These are phyloP conservation scores for Martiniozyma asiatica DNA, from an alignment of 1,139 yeast species.

Conservation along the genomic window DNA sequence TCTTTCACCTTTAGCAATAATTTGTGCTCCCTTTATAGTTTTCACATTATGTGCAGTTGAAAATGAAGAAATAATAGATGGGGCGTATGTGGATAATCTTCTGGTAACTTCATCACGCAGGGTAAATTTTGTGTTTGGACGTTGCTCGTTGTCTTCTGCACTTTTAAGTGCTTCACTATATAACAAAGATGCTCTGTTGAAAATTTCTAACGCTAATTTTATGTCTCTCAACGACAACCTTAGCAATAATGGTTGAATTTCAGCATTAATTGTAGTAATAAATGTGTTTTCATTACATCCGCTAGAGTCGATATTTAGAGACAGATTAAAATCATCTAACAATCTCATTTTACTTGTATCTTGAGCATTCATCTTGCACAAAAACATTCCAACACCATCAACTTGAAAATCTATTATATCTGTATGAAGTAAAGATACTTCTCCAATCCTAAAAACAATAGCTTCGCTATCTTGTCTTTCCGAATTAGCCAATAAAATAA, in stretches of 20 bases:
- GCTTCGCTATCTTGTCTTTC: conserved; percentile 65
- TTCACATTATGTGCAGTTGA: conserved; percentile 28
- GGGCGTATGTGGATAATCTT: conserved; percentile 51
- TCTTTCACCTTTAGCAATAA: conserved; percentile 59
- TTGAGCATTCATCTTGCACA: conserved; percentile 61
- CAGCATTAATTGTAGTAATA: conserved; percentile 53
- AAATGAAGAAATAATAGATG: conserved; percentile 37
- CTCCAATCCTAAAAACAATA: conserved; percentile 78
- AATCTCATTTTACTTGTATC: conserved; percentile 55
- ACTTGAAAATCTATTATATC: conserved; percentile 55
- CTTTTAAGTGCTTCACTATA: conserved; percentile 23
- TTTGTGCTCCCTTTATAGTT: conserved; percentile 20
- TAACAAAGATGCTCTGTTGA: conserved; percentile 58
- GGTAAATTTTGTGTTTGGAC: conserved; percentile 3
- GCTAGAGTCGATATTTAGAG: conserved; percentile 61
- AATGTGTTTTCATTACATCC: conserved; percentile 47
- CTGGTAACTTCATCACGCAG: conserved; percentile 48
- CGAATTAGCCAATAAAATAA: conserved; percentile 75
- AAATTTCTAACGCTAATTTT: conserved; percentile 60
- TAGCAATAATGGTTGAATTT: conserved; percentile 70
- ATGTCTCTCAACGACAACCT: conserved; percentile 84
- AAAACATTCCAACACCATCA: conserved; percentile 75
- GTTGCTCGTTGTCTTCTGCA: neutral
- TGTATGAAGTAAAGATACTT: conserved; percentile 60
- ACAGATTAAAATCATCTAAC: conserved; percentile 79